Conservation (phyloP, 148 eudicot species). For the Chenopodium quinoa region DNA sequence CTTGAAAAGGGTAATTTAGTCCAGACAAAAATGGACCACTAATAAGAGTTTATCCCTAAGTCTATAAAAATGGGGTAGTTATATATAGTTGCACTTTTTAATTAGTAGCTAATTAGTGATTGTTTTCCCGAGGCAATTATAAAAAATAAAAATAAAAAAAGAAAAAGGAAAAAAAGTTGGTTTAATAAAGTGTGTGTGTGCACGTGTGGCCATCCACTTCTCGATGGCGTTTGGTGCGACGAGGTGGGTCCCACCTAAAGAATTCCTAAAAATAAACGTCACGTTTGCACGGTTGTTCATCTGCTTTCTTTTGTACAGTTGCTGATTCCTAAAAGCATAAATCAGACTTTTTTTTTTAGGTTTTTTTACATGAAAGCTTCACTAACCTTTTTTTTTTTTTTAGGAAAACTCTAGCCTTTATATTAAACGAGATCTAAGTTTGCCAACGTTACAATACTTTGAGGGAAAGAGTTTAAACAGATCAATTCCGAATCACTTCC, state of each 20-base stretch:
- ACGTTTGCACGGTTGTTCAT: slow-evolving; percentile 36
- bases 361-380: background rate
- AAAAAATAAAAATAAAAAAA: background rate
- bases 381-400: background rate
- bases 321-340: background rate
- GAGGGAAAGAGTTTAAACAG: too few species aligned
- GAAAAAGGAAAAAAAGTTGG: background rate
- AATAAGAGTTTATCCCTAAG: slow-evolving; percentile 3
- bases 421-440: too few species aligned
- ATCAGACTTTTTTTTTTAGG: background rate
- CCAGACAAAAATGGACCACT: background rate
- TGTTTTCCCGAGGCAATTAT: slow-evolving; percentile 21
- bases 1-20: slow-evolving; percentile 9
- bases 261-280: background rate
- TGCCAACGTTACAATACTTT: too few species aligned
- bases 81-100: slow-evolving; percentile 17
- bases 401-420: too few species aligned
- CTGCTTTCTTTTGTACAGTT: slow-evolving; percentile 13
- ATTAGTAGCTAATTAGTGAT: slow-evolving; percentile 31
- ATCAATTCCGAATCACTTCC: too few species aligned
- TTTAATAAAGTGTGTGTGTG: slow-evolving; percentile 19
- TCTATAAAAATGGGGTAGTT: background rate
- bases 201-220: slow-evolving; percentile 34
- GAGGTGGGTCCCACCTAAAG: slow-evolving; percentile 9
- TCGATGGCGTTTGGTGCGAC: slow-evolving; percentile 20